Evolutionary conservation across 2,329 filamentous ascomycete genomes (phyloP).

Genomic region (Hypoxylon sp.): DNA sequence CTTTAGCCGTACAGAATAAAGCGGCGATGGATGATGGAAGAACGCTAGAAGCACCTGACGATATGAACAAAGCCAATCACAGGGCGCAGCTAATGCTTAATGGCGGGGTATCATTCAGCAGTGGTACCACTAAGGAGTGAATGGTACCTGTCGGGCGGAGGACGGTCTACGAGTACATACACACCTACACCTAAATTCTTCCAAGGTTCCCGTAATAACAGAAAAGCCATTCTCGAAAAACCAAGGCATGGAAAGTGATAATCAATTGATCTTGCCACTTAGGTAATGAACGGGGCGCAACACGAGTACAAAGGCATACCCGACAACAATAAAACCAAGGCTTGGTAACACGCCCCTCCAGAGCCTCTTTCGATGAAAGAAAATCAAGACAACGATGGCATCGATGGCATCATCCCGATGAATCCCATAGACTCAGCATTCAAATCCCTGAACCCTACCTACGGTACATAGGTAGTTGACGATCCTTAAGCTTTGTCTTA

Average conservation of each 20-base stretch:
- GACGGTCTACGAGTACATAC: constrained; percentile 9
- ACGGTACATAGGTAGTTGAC: constrained; percentile 21
- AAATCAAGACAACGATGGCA: constrained; percentile 33
- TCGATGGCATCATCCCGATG: constrained; percentile 36
- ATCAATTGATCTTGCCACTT: constrained; percentile 14
- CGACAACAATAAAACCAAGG: background rate
- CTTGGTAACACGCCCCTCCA: background rate
- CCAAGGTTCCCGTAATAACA: background rate
- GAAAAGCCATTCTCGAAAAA: constrained; percentile 22
- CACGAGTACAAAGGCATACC: background rate
- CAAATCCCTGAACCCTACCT: background rate
- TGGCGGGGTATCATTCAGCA: constrained; percentile 33
- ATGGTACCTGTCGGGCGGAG: constrained; percentile 15
- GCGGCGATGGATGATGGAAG: constrained; percentile 51
- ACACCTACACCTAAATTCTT: background rate
- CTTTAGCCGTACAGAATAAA: constrained; percentile 48
- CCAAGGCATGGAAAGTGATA: constrained; percentile 22
- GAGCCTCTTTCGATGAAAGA: constrained; percentile 11
- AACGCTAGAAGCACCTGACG: constrained; percentile 49
- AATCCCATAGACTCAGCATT: constrained; percentile 15
- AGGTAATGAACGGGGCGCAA: constrained; percentile 4
- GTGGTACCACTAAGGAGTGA: constrained; percentile 25
- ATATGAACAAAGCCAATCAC: constrained; percentile 43
- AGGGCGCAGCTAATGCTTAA: constrained; percentile 11
- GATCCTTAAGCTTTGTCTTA: constrained; percentile 19